These are phyloP conservation scores for Hortiboletus campestris DNA, from an alignment of 768 basidiomycete species.

Conservation along the genomic window DNA sequence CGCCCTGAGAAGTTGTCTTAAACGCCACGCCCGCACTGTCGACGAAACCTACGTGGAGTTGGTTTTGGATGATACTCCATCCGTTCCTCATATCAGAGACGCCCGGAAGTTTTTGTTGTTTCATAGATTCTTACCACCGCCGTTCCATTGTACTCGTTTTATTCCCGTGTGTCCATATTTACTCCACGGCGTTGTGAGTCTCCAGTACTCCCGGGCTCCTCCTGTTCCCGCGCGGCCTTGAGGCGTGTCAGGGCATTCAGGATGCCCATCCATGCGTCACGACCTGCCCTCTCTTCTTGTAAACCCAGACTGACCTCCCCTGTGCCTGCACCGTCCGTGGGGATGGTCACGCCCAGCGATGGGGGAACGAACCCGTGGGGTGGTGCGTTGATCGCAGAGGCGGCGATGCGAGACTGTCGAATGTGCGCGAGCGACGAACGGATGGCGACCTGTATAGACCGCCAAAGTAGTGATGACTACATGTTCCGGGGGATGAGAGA, in stretches of 20 bases:
- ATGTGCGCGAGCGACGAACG: constrained; percentile 81
- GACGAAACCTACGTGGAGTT: constrained; percentile 5
- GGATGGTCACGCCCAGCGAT: constrained; percentile 74
- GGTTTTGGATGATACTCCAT: not conserved
- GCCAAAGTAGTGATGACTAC: not conserved
- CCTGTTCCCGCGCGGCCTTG: constrained; percentile 44
- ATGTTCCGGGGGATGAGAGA: constrained; percentile 7
- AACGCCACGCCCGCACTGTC: constrained; percentile 18
- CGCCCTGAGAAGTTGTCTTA: constrained; percentile 19
- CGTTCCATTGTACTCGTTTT: constrained; percentile 3
- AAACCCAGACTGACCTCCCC: constrained; percentile 53
- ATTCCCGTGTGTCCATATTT: constrained; percentile 23
- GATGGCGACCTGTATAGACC: constrained; percentile 76
- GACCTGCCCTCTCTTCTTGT: constrained; percentile 73
- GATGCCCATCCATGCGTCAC: constrained; percentile 77
- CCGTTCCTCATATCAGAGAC: constrained; percentile 13
- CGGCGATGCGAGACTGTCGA: constrained; percentile 77
- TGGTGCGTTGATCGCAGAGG: constrained; percentile 84
- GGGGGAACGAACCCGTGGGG: constrained; percentile 71
- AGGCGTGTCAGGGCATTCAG: constrained; percentile 64
- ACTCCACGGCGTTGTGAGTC: constrained; percentile 15
- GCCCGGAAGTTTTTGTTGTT: constrained; percentile 20
- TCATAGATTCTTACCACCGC: constrained; percentile 2
- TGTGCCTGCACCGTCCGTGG: constrained; percentile 34
- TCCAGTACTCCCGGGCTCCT: constrained; percentile 2